Evolutionary conservation across 805 yeast genomes (phyloP).

Genomic region (Brettanomyces naardenensis): DNA sequence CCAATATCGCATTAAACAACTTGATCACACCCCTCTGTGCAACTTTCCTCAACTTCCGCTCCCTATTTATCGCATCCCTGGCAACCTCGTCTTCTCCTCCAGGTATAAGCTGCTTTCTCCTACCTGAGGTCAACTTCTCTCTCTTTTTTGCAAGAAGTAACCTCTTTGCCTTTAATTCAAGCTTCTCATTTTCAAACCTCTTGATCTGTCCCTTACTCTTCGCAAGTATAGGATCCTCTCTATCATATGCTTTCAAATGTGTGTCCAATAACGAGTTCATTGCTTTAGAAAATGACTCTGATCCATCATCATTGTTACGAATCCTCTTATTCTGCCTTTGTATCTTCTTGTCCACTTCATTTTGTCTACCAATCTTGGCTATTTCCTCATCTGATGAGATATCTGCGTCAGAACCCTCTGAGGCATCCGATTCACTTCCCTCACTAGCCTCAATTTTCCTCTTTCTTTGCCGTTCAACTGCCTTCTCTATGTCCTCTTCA

Average conservation of each 20-base stretch:
- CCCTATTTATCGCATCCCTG: conserved; percentile 41
- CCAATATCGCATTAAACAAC: conserved; percentile 22
- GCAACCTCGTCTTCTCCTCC: conserved; percentile 37
- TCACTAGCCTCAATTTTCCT: conserved; percentile 4
- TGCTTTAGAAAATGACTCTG: conserved; percentile 72
- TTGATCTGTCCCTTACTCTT: conserved; percentile 64
- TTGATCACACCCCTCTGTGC: conserved; percentile 34
- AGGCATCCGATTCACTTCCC: background rate
- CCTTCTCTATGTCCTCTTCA: background rate
- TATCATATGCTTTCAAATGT: conserved; percentile 77
- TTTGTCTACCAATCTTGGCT: conserved; percentile 11
- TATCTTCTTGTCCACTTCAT: conserved; percentile 14
- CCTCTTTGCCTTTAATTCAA: conserved; percentile 78
- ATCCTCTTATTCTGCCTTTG: conserved; percentile 38
- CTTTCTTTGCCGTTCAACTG: too few species aligned
- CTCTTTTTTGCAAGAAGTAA: conserved; percentile 66
- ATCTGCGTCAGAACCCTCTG: conserved; percentile 12
- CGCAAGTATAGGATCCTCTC: conserved; percentile 85
- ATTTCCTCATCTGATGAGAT: conserved; percentile 15
- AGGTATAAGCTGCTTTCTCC: conserved; percentile 65
- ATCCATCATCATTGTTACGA: conserved; percentile 59
- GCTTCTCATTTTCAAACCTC: conserved; percentile 69
- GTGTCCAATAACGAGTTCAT: conserved; percentile 79
- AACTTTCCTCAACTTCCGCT: conserved; percentile 59
- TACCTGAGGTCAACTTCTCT: conserved; percentile 52